Evolutionary conservation across 768 basidiomycete genomes (phyloP).

Genomic region (Leccinum disarticulatum): DNA sequence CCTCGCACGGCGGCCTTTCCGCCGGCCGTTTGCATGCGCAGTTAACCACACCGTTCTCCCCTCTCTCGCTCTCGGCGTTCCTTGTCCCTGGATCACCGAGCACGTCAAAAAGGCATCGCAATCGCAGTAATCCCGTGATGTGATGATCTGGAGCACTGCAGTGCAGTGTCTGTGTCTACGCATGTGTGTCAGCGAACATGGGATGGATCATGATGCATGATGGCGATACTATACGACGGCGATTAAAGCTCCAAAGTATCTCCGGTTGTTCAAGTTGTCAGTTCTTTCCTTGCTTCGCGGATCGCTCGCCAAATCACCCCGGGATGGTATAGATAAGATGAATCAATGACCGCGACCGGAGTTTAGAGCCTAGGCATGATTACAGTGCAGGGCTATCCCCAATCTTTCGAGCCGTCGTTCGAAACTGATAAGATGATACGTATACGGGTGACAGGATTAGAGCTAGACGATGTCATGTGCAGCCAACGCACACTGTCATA

Average conservation of each 20-base stretch:
- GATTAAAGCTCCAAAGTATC: constrained; percentile 3
- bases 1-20: constrained; percentile 6
- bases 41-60: constrained; percentile 8
- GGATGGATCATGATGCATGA: not conserved
- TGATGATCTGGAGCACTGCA: constrained; percentile 1
- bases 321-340: not conserved
- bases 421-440: no score
- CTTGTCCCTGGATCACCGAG: constrained; percentile 2
- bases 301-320: constrained; percentile 2
- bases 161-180: not conserved
- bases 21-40: not conserved
- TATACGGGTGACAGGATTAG: not conserved
- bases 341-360: not conserved
- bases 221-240: not conserved
- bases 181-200: not conserved
- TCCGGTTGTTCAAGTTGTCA: not conserved
- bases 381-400: not conserved
- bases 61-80: not conserved
- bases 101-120: constrained; percentile 4
- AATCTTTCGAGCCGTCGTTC: not conserved
- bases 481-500: not conserved
- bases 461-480: not conserved
- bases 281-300: constrained; percentile 25
- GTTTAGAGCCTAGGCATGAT: not conserved
- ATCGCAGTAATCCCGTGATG: constrained; percentile 12